These are phyloP conservation scores for Epichloe baconii DNA, from an alignment of 2,329 filamentous ascomycete species.

Conservation along the genomic window DNA sequence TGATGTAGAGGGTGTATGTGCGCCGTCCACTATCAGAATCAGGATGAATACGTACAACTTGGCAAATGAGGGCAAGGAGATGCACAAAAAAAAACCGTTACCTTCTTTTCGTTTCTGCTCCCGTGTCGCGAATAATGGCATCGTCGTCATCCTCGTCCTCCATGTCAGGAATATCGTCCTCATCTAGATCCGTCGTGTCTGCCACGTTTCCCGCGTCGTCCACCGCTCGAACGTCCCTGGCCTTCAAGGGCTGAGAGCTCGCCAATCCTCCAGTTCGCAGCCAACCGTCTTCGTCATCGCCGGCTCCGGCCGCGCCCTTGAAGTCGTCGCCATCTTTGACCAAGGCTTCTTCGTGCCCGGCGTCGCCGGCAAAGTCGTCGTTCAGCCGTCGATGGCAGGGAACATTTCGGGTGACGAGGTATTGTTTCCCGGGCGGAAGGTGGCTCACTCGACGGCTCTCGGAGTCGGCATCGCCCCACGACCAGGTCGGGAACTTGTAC, in stretches of 20 bases:
- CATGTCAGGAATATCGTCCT: slow-evolving; percentile 92
- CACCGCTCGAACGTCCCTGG: slow-evolving; percentile 71
- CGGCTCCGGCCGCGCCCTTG: slow-evolving; percentile 28
- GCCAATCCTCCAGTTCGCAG: slow-evolving; percentile 71
- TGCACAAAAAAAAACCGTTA: slow-evolving; percentile 13
- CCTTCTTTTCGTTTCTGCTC: slow-evolving; percentile 33
- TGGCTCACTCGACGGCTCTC: slow-evolving; percentile 65
- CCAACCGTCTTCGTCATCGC: slow-evolving; percentile 76
- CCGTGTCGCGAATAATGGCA: slow-evolving; percentile 77
- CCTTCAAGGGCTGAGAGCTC: slow-evolving; percentile 62
- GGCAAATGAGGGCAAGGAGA: background rate
- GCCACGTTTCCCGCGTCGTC: slow-evolving; percentile 82
- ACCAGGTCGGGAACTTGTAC: slow-evolving; percentile 98
- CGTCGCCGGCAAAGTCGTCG: slow-evolving; percentile 83
- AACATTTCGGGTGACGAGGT: slow-evolving; percentile 84
- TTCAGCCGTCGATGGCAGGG: slow-evolving; percentile 86
- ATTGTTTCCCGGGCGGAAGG: slow-evolving; percentile 85
- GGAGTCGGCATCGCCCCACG: slow-evolving; percentile 84
- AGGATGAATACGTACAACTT: background rate
- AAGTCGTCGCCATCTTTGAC: slow-evolving; percentile 67
- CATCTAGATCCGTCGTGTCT: slow-evolving; percentile 54
- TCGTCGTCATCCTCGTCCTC: slow-evolving; percentile 96
- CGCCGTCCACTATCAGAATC: slow-evolving; percentile 54
- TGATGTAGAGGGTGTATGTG: slow-evolving; percentile 97
- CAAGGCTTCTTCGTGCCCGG: slow-evolving; percentile 73